A percentile compares a stretch with the other conserved stretches of the same genome.
These are phyloP conservation scores for Mollisia scopiformis DNA, from an alignment of 2,329 filamentous ascomycete species.

Conservation along the genomic window DNA sequence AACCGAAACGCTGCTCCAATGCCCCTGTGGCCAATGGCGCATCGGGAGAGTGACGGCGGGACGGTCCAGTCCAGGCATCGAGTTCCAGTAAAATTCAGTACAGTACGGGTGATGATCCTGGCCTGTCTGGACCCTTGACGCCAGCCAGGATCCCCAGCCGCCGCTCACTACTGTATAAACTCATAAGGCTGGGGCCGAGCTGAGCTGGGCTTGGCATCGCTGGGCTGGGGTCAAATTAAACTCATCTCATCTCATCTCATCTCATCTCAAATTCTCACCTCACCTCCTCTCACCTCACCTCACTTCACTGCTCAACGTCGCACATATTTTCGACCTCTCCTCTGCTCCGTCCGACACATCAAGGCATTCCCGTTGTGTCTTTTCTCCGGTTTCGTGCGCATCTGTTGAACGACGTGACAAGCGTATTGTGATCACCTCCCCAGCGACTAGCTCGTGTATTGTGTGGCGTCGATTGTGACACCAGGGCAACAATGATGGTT, in stretches of 20 bases:
- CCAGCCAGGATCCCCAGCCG: background rate
- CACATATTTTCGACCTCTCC: too few relatives aligned
- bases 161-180: too few relatives aligned
- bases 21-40: background rate
- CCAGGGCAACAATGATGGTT: conserved; percentile 9
- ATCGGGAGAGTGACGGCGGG: background rate
- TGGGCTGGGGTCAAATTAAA: background rate
- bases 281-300: background rate
- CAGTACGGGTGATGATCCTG: too few relatives aligned
- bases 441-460: background rate
- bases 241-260: background rate
- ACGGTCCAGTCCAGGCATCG: too few relatives aligned
- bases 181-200: background rate
- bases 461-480: too few relatives aligned
- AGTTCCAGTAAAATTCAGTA: too few relatives aligned
- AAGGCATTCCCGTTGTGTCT: background rate
- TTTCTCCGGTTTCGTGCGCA: background rate
- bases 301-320: too few relatives aligned
- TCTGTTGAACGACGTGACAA: background rate
- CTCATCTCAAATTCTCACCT: background rate
- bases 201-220: background rate
- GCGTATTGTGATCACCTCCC: background rate
- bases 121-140: background rate
- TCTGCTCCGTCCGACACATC: background rate
- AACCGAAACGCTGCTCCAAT: background rate